Evolutionary conservation across 345 rosid genomes (phyloP), one percentile per base, ranked within the genome.

Genomic region (Isatis tinctoria): DNA sequence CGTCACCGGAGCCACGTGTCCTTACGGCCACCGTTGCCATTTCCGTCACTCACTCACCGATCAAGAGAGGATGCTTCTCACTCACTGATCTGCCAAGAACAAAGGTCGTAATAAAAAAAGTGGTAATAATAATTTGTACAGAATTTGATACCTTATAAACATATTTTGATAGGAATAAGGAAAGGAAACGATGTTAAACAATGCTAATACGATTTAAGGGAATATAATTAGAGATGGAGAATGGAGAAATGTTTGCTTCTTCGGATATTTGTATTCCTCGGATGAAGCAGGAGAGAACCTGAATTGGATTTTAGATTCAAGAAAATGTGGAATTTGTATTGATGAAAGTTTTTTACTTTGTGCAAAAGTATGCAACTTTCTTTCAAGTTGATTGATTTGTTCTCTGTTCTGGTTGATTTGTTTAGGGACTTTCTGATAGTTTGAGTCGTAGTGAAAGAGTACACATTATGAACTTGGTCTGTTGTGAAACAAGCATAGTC

Each of bases 1-100:
- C 65, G 77, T 92, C 13, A 79, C 85, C 1, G 92, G 97, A 17
- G 86, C 73, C 44, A 67, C 47, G 18, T 92, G 99, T 68, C 97
- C 97, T 3, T 95, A 92, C 49, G 96, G 97, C 49, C 97, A 92
- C 75, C 84, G 97, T 57, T 95, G 97, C 85, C 99, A 90, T 67
- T 95, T 95, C 84, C 96, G 94, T 39, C 97, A 92, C 83, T 84
- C 90, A 37, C 91, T 95, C 60, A 85, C 93, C 17, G 93, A 88
- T 30, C 87, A 88, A 70, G 97, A 95, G 51, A 82, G 67, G 78
- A 41, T 62, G 77, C 33, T 78, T 41, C 77, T 70, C 35, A 54
- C 80, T 8, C 87, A 75, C 60, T 82, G 77, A 74, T 57, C 52
- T 49, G 22, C 16, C 37, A 47, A 24, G 65, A 65, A 22, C 11